These are phyloP conservation scores for Volvox reticuliferus DNA, from an alignment of 139 green algal species.

Conservation along the genomic window DNA sequence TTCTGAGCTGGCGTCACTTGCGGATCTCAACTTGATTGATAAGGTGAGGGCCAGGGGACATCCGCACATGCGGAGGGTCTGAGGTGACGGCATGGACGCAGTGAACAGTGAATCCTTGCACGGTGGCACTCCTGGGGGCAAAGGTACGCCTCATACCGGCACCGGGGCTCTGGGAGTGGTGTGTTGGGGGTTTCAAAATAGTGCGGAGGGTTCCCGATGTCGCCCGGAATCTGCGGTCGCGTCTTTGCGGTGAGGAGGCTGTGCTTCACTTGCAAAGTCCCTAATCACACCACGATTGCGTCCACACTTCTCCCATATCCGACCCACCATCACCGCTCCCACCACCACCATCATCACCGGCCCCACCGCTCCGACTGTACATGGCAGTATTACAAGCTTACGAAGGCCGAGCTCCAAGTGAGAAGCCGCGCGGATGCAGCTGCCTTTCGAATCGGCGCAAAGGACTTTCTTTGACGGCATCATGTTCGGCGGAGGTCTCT, in stretches of 20 bases:
- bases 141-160: too few relatives aligned
- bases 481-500: too few relatives aligned
- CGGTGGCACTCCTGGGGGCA: too few relatives aligned
- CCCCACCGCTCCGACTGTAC: not conserved
- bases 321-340: not conserved
- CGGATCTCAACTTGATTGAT: slow-evolving; percentile 2
- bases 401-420: slow-evolving; percentile 55
- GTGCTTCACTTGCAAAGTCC: not conserved
- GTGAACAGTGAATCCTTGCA: too few relatives aligned
- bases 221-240: too few relatives aligned
- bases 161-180: too few relatives aligned
- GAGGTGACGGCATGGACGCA: not conserved
- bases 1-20: slow-evolving; percentile 2
- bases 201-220: too few relatives aligned
- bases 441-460: slow-evolving; percentile 46
- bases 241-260: too few relatives aligned
- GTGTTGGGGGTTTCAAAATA: too few relatives aligned
- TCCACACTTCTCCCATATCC: not conserved
- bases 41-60: slow-evolving; percentile 21
- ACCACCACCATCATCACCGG: not conserved
- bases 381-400: slow-evolving; percentile 49
- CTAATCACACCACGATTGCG: not conserved
- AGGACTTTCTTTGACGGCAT: slow-evolving; percentile 21
- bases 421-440: slow-evolving; percentile 61
- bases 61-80: too few relatives aligned